Evolutionary conservation across 148 eudicot species (phyloP), one percentile per base, ranked within the genome.

Genomic region (Nyssa sinensis): DNA sequence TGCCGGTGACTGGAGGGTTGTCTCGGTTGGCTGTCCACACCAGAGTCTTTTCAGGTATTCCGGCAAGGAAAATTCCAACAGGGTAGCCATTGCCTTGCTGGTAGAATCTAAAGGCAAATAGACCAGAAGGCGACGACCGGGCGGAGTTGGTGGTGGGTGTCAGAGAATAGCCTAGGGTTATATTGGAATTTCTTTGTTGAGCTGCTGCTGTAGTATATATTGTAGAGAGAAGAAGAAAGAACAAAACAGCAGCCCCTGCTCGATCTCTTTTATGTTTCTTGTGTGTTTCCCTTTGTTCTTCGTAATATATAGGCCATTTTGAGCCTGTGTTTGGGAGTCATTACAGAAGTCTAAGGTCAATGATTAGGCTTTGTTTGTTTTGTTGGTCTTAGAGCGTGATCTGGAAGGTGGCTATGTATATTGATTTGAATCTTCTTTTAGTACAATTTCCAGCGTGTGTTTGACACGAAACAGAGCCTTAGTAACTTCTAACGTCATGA

Each of bases 31-130:
- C 62, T 0, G 78, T 79, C 83, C 83, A 80, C 10, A 80, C 80
- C 1, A 71, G 69, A 7, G 73, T 80, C 28, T 76, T 71, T 17
- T 66, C 76, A 0, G 75, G 23, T 44, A 44, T 21, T 10, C 76
- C 60, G 16, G 33, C 73, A 0, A 77, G 13, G 13, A 64, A 70
- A 3, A 80, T 28, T 9, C 79, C 83, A 3, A 75, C 63, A 4
- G 62, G 63, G 24, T 27, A 80, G 24, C 75, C 75, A 7, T 47
- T 34, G 27, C 73, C 73, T 67, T 80, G 44, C n/a, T 0, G 72
- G 75, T 80, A 80, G 63, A 80, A 80, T 1, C 83, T 79, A 27
- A 80, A 80, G 49, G 83, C 75, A 16, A 27, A 80, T 6, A 55
- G 55, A 13, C 79, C 76, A 21, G 83, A 80, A 4, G 53, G 69